Conservation (phyloP, 805 yeast genomes). For the Saccharomycopsis sp. region DNA sequence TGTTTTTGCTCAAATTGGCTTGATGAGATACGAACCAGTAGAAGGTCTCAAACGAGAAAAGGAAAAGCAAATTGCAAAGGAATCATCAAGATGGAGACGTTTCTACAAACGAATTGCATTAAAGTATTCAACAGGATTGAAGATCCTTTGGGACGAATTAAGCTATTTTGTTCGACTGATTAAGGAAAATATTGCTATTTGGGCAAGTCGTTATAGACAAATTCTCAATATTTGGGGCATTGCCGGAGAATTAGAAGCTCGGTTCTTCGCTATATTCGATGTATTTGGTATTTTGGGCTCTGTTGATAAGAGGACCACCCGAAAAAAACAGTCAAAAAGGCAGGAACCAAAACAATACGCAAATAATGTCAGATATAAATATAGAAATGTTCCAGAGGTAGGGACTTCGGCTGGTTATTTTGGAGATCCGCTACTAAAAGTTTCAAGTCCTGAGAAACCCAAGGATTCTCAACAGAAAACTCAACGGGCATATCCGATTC, state of each 20-base stretch:
- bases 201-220: slow-evolving; percentile 6
- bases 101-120: slow-evolving; percentile 5
- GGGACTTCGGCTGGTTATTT: not conserved
- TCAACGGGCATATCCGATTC: not conserved
- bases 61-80: not conserved
- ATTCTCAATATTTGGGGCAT: slow-evolving; percentile 12
- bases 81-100: not conserved
- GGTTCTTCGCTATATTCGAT: not conserved
- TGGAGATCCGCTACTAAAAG: not conserved
- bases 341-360: not conserved
- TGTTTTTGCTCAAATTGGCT: slow-evolving; percentile 19
- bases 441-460: not conserved
- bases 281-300: not conserved
- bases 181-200: not conserved
- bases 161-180: not conserved
- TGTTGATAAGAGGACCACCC: not conserved
- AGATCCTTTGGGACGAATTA: slow-evolving; percentile 8
- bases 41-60: slow-evolving; percentile 7
- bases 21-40: slow-evolving; percentile 15
- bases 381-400: not conserved
- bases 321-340: not conserved
- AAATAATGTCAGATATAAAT: not conserved
- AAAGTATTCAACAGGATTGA: slow-evolving; percentile 12
- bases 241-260: slow-evolving; percentile 4
- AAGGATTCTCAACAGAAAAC: not conserved